Conservation (phyloP, 352 stramenopile genomes). For the Aphanomyces euteiches region DNA sequence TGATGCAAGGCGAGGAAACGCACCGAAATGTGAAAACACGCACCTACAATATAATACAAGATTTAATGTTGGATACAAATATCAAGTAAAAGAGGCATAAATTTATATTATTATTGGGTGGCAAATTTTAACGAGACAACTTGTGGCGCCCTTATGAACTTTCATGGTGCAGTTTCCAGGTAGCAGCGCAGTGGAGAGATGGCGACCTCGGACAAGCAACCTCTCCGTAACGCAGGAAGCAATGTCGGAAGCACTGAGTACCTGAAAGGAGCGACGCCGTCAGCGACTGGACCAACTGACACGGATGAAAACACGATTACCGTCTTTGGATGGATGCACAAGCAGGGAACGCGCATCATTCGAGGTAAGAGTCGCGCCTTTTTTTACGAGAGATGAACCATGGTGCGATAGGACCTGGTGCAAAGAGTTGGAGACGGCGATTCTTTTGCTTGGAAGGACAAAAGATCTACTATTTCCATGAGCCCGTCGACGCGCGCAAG, state of each 20-base stretch:
- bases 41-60: too few relatives aligned
- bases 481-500: constrained; percentile 76
- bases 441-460: constrained; percentile 80
- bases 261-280: not conserved
- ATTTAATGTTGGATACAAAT: too few relatives aligned
- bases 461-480: constrained; percentile 87
- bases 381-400: not conserved
- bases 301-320: constrained; percentile 45
- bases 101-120: too few relatives aligned
- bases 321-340: constrained; percentile 83
- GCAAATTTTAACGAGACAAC: too few relatives aligned
- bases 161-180: not conserved
- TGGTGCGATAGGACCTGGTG: constrained; percentile 42
- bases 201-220: constrained; percentile 1
- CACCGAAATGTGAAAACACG: too few relatives aligned
- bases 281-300: not conserved
- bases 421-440: constrained; percentile 74
- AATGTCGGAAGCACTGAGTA: not conserved
- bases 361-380: constrained; percentile 37
- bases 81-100: too few relatives aligned
- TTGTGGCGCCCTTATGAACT: too few relatives aligned
- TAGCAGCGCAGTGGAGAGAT: not conserved
- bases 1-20: too few relatives aligned
- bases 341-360: constrained; percentile 76
- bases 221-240: not conserved